A percentile compares a stretch with the other conserved stretches of the same genome.
phyloP scores from a whole-genome alignment of 139 green algal genomes.

The Trebouxia sp. region DNA sequence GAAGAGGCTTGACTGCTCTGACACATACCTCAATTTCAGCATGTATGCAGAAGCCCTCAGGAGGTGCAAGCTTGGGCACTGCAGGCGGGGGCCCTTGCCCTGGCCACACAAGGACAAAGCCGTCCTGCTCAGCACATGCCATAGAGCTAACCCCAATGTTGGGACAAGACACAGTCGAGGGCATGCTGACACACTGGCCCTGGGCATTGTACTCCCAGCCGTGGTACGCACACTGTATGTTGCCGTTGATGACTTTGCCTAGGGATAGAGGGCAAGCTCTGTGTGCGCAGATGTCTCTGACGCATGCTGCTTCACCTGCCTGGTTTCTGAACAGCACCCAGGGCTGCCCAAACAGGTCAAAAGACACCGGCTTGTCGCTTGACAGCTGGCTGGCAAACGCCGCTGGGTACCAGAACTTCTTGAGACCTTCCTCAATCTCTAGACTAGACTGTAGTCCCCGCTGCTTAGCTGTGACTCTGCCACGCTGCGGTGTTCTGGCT shows the following conservation, averaged over 20 bases:
- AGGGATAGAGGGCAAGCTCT: conserved; percentile 91
- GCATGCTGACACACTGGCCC: conserved; percentile 92
- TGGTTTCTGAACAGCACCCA: conserved; percentile 94
- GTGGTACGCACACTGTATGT: conserved; percentile 88
- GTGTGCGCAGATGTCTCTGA: conserved; percentile 94
- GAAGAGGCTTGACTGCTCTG: no score
- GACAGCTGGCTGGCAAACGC: conserved; percentile 62
- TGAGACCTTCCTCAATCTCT: conserved; percentile 58
- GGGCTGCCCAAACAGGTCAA: conserved; percentile 93
- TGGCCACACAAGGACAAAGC: conserved; percentile 93
- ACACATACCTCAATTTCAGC: conserved; percentile 68
- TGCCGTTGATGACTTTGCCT: conserved; percentile 62
- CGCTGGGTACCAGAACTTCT: conserved; percentile 75
- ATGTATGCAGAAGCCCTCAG: conserved; percentile 80
- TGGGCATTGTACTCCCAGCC: conserved; percentile 87
- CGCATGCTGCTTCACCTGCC: conserved; percentile 66
- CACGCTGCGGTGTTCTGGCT: not conserved
- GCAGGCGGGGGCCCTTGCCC: conserved; percentile 39
- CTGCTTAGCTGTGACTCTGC: not conserved
- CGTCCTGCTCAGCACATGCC: conserved; percentile 84
- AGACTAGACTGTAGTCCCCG: conserved; percentile 57
- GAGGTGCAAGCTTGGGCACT: conserved; percentile 59
- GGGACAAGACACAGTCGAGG: conserved; percentile 73
- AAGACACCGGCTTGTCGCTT: conserved; percentile 62
- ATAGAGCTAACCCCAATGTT: conserved; percentile 78